phyloP scores from a whole-genome alignment of 176 grass and related monocot species.

The Saccharum spontaneum region DNA sequence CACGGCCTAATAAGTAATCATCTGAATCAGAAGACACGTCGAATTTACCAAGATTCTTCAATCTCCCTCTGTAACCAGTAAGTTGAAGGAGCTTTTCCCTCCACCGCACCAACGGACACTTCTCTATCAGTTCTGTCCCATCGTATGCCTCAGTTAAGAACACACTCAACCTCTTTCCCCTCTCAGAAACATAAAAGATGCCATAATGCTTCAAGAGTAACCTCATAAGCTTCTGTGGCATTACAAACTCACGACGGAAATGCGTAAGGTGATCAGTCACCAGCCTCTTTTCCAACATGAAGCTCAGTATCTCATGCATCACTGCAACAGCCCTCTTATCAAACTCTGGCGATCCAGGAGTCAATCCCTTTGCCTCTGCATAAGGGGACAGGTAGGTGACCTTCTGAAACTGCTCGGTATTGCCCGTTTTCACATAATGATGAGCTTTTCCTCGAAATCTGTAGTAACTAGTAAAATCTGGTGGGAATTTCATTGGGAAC shows the following conservation, averaged over 20 bases:
- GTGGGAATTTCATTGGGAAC: constrained; percentile 79
- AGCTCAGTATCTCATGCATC: constrained; percentile 85
- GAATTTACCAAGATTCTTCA: constrained; percentile 53
- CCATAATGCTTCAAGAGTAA: constrained; percentile 81
- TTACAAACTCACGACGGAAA: constrained; percentile 85
- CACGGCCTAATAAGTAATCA: constrained; percentile 25
- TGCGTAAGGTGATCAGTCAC: constrained; percentile 84
- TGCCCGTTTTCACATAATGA: constrained; percentile 53
- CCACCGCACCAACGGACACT: constrained; percentile 63
- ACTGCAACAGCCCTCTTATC: constrained; percentile 86
- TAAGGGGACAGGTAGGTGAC: constrained; percentile 72
- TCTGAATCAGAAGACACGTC: constrained; percentile 43
- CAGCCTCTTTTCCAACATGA: constrained; percentile 85
- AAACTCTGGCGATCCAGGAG: constrained; percentile 67
- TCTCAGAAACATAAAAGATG: constrained; percentile 89
- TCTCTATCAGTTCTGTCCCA: constrained; percentile 60
- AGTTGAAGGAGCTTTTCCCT: constrained; percentile 72
- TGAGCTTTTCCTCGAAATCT: constrained; percentile 53
- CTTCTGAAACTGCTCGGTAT: constrained; percentile 66
- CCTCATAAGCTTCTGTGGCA: constrained; percentile 92
- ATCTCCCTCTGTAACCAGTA: constrained; percentile 66
- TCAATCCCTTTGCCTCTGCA: constrained; percentile 57
- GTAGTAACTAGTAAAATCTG: constrained; percentile 62
- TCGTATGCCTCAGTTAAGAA: constrained; percentile 88
- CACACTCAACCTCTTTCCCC: constrained; percentile 73